phyloP scores from a whole-genome alignment of 2,329 filamentous ascomycete species.

The Lasiodiplodia gonubiensis region DNA sequence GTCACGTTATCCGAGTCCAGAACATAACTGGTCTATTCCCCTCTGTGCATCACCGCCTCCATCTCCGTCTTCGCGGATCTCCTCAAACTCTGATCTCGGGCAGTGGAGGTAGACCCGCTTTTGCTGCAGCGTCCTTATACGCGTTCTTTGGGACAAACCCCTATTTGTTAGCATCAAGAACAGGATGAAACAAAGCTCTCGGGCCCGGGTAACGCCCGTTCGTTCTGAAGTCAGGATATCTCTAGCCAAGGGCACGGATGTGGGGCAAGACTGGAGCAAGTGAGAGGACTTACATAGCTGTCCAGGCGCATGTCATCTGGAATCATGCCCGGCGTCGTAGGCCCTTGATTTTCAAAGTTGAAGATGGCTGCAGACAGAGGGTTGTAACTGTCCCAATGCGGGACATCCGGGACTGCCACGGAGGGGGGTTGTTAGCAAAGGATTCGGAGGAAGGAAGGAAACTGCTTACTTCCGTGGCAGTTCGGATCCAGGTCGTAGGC shows the following conservation, averaged over 20 bases:
- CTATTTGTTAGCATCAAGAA: not conserved
- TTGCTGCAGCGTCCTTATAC: not conserved
- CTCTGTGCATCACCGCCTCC: not conserved
- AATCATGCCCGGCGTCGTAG: not conserved
- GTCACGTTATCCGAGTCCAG: not conserved
- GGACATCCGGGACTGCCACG: not conserved
- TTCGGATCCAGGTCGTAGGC: slow-evolving; percentile 17
- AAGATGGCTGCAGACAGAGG: not conserved
- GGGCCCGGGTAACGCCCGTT: not conserved
- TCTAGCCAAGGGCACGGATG: not conserved
- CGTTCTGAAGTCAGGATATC: not conserved
- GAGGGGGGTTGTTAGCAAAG: not conserved
- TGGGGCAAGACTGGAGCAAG: not conserved
- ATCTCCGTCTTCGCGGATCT: not conserved
- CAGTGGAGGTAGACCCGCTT: not conserved
- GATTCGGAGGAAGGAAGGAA: no score
- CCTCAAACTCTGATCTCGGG: not conserved
- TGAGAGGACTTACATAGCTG: slow-evolving; percentile 12
- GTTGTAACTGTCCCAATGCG: slow-evolving; percentile 10
- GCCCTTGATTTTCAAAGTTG: slow-evolving; percentile 12
- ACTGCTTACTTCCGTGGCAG: not conserved
- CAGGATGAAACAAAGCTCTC: not conserved
- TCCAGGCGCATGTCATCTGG: slow-evolving; percentile 19
- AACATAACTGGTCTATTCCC: not conserved
- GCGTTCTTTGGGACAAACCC: not conserved